These are phyloP conservation scores for Oidiodendron maius DNA, from an alignment of 495 filamentous ascomycete species.

Conservation along the genomic window DNA sequence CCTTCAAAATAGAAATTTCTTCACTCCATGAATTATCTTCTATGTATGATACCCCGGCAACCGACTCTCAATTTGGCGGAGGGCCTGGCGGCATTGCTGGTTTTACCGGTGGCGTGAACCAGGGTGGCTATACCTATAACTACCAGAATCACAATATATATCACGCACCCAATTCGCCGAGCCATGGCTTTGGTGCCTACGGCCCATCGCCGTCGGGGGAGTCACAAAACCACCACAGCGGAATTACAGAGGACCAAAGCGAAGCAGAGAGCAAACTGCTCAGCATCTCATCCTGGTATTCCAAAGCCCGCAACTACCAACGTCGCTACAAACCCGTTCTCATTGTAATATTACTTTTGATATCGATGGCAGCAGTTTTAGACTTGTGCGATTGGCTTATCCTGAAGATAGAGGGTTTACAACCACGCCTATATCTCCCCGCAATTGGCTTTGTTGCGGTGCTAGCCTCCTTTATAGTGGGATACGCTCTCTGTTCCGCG, in stretches of 20 bases:
- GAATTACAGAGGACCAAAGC: conserved; percentile 10
- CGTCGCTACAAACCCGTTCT: not conserved
- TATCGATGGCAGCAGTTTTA: conserved; percentile 5
- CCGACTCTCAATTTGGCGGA: no score
- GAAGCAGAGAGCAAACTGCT: conserved; percentile 1
- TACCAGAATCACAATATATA: conserved; percentile 9
- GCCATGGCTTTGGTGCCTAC: conserved; percentile 2
- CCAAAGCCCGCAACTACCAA: conserved; percentile 1
- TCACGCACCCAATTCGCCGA: conserved; percentile 4
- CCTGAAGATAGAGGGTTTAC: not conserved
- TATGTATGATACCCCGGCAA: no score
- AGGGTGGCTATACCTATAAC: conserved; percentile 6
- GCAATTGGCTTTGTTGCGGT: conserved; percentile 9
- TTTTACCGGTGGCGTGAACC: not conserved
- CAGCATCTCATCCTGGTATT: not conserved
- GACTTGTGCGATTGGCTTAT: conserved; percentile 8
- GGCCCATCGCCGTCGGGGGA: conserved; percentile 7
- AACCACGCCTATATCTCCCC: conserved; percentile 3
- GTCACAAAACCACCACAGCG: no score
- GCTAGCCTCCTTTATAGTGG: conserved; percentile 8
- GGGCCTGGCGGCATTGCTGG: not conserved
- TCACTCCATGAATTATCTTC: not conserved
- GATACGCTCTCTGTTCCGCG: not conserved
- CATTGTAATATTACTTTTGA: conserved; percentile 3
- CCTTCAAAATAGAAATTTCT: not conserved